Evolutionary conservation across 345 rosid genomes (phyloP).

Genomic region (Eucalyptus polybractea): DNA sequence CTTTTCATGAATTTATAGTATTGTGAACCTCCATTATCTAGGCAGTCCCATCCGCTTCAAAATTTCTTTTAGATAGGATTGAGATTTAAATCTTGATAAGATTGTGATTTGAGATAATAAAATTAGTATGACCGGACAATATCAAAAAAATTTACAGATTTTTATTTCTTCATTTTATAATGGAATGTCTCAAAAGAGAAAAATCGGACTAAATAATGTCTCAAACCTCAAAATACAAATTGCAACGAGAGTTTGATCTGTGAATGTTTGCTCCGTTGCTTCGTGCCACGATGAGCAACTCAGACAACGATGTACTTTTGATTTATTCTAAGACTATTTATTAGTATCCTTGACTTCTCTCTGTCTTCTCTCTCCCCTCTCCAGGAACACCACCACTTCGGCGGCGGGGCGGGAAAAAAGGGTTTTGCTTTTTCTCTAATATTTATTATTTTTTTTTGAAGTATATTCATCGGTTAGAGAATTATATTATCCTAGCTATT

Average conservation of each 20-base stretch:
- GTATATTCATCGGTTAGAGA: no score
- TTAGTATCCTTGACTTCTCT: no score
- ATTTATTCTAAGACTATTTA: no score
- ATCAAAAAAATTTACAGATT: no score
- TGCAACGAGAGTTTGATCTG: neutral
- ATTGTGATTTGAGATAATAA: neutral
- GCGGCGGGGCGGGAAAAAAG: no score
- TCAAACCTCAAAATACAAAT: no score
- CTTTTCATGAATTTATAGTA: neutral
- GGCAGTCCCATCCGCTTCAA: neutral
- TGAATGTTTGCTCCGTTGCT: neutral
- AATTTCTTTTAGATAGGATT: neutral
- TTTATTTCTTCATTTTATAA: neutral
- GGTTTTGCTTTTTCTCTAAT: no score
- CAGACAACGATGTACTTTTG: neutral
- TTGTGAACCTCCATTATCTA: neutral
- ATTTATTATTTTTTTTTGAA: no score
- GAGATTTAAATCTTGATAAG: no score
- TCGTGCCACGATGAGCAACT: neutral
- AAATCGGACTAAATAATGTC: neutral
- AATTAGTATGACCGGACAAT: neutral
- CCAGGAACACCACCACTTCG: no score
- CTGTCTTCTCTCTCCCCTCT: no score
- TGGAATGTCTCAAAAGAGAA: neutral
- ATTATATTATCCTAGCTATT: no score